phyloP scores from a whole-genome alignment of 2,329 filamentous ascomycete genomes.

The Ceratocystis huliohia region DNA sequence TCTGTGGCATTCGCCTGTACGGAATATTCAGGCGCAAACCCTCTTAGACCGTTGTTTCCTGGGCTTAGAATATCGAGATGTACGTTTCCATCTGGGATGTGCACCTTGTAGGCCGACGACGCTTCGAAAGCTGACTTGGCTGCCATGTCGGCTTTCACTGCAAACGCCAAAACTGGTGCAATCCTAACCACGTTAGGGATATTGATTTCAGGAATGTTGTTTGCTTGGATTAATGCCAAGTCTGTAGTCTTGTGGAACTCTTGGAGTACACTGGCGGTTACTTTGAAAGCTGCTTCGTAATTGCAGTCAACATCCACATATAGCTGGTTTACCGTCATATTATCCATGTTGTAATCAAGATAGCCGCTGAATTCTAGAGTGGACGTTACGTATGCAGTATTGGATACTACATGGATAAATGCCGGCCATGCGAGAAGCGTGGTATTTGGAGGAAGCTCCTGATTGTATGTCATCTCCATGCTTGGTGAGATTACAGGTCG shows the following conservation, averaged over 20 bases:
- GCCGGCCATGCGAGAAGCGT: conserved; percentile 11
- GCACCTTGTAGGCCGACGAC: conserved; percentile 6
- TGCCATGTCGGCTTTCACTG: conserved; percentile 11
- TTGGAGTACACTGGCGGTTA: not conserved
- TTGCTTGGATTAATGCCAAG: conserved; percentile 5
- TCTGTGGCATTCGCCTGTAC: conserved; percentile 14
- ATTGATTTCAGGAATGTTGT: conserved; percentile 6
- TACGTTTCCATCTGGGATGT: conserved; percentile 9
- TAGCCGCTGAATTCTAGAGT: conserved; percentile 10
- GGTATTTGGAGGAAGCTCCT: conserved; percentile 13
- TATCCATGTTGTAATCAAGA: conserved; percentile 16
- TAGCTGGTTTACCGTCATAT: conserved; percentile 10
- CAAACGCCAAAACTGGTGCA: conserved; percentile 11
- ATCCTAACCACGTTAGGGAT: conserved; percentile 17
- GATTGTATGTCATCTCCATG: conserved; percentile 4
- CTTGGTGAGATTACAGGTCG: conserved; percentile 9
- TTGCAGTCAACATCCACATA: conserved; percentile 12
- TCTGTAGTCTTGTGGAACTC: not conserved
- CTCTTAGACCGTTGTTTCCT: not conserved
- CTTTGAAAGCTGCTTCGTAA: conserved; percentile 8
- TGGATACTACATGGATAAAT: conserved; percentile 13
- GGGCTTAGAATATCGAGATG: conserved; percentile 14
- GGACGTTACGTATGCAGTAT: conserved; percentile 16
- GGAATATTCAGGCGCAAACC: conserved; percentile 3
- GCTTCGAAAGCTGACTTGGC: conserved; percentile 6